Percentiles rank a stretch among this genome's conserved stretches.
These are phyloP conservation scores for Leccinellum luteum DNA, from an alignment of 768 basidiomycete species.

Conservation along the genomic window DNA sequence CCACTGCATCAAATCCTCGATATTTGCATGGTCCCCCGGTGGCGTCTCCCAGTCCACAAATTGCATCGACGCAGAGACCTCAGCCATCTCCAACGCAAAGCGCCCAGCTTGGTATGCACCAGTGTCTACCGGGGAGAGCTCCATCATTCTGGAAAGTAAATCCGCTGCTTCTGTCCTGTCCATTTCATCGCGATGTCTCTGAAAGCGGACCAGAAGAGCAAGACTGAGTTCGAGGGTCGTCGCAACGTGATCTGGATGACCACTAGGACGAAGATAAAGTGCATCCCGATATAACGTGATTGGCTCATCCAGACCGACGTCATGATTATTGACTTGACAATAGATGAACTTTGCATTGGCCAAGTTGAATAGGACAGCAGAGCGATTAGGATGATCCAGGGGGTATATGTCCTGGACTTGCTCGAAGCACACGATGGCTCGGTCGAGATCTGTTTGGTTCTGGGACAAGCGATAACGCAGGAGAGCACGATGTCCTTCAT, in stretches of 20 bases:
- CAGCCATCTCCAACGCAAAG: background rate
- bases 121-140: background rate
- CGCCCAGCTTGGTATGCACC: background rate
- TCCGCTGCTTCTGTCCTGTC: background rate
- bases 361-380: background rate
- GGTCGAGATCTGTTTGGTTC: background rate
- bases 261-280: background rate
- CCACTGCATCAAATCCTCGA: background rate
- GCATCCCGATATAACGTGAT: background rate
- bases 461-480: background rate
- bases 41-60: background rate
- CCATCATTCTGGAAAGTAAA: background rate
- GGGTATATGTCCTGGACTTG: background rate
- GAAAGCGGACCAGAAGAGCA: background rate
- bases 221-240: background rate
- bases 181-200: background rate
- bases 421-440: background rate
- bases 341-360: background rate
- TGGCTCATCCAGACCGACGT: background rate
- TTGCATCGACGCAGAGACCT: background rate
- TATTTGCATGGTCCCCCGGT: background rate
- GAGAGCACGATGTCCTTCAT: background rate
- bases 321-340: background rate
- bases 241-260: background rate
- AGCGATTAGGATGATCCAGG: background rate